Base-by-base conservation (phyloP, 169 alveolate species). In the Plasmodium malariae region DNA sequence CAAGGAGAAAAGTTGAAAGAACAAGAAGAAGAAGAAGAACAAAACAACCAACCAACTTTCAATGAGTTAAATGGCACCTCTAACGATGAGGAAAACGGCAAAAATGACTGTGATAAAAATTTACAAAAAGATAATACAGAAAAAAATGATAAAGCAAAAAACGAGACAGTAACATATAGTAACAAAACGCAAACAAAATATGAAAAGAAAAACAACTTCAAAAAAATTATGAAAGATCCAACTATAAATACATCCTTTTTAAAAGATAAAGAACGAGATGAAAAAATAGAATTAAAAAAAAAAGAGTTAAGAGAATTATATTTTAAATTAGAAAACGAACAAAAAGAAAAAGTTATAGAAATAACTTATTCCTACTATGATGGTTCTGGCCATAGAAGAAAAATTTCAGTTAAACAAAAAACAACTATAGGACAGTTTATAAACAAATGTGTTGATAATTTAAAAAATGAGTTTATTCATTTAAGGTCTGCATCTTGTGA, bases 371-470 rank as follows among this genome's bases (percentile, higher is more conserved):
- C 92, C 30, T 87, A 87, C 45, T 87, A 74, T 40, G 92, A 87
- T 57, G 92, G 92, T 45, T 45, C 54, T 74, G 92, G 88, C 17
- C 92, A 87, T 74, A 63, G 87, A 67, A 87, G 88, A 69, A 87
- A 72, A 62, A 87, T 87, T 34, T 73, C 87, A 17, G 78, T 87
- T 30, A 72, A 72, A 51, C 87, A 69, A 65, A 74, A 87, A 87
- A 87, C 71, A 19, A 87, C 88, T 24, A 87, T 87, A 73, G 92
- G 92, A n/a, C 92, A 87, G 70, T 87, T 87, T 57, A 87, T 87
- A 69, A 87, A 87, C 55, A 87, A 87, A 87, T 87, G 92, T 63
- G 92, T 87, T 55, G 83, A 87, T 37, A 74, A 87, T 49, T 87
- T 87, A 74, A 74, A 72, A 69, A 43, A 63, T 37, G 88, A 87